A percentile compares a stretch with the other conserved stretches of the same genome.
These are phyloP conservation scores for Umbelopsis sp. DNA, from an alignment of 192 early-diverging fungal species.

Conservation along the genomic window DNA sequence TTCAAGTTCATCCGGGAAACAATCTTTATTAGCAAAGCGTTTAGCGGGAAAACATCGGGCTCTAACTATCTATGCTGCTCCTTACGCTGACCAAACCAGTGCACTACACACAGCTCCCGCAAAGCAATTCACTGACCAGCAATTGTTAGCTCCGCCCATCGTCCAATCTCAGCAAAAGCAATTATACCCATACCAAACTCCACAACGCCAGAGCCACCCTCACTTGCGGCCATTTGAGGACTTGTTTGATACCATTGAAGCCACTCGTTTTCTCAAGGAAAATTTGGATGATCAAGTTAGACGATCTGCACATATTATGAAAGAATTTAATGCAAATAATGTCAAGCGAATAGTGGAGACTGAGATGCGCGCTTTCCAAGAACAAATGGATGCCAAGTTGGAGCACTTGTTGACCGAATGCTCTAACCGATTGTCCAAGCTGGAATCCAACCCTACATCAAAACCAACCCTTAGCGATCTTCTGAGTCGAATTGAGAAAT, in stretches of 20 bases:
- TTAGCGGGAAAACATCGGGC: slow-evolving; percentile 9
- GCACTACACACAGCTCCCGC: not conserved
- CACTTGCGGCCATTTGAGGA: slow-evolving; percentile 53
- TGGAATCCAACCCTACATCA: not conserved
- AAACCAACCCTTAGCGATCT: not conserved
- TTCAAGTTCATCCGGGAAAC: not conserved
- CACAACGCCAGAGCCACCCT: not conserved
- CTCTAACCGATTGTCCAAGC: slow-evolving; percentile 4
- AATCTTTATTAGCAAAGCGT: slow-evolving; percentile 8
- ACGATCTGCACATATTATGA: slow-evolving; percentile 66
- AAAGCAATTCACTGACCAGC: slow-evolving; percentile 7
- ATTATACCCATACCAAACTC: not conserved
- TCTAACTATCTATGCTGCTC: slow-evolving; percentile 5
- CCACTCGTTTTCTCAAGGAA: slow-evolving; percentile 58
- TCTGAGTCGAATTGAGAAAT: slow-evolving; percentile 7
- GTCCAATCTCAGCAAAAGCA: slow-evolving; percentile 16
- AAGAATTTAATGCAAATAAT: slow-evolving; percentile 68
- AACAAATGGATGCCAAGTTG: not conserved
- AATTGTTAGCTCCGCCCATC: slow-evolving; percentile 6
- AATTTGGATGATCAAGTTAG: slow-evolving; percentile 81
- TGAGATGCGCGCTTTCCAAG: not conserved
- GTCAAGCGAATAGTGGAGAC: not conserved
- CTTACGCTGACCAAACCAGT: not conserved
- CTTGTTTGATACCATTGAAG: slow-evolving; percentile 61
- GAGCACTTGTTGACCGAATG: slow-evolving; percentile 16